Evolutionary conservation across 2,329 filamentous ascomycete species (phyloP).

Genomic region (Penicillium concentricum): DNA sequence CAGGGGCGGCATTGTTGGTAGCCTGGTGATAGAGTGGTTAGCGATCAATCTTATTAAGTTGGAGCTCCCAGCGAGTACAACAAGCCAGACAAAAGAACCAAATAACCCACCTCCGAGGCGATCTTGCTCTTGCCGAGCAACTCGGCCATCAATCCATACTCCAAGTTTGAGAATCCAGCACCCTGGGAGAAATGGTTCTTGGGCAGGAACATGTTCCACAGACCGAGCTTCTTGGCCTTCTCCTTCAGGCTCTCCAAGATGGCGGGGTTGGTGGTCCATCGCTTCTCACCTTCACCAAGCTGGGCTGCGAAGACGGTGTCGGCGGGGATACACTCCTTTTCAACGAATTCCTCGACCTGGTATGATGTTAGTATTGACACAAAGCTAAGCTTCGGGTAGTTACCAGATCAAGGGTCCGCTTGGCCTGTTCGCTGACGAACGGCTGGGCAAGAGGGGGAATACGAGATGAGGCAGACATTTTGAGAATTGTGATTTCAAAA

Average conservation of each 20-base stretch:
- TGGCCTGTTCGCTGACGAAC: slow-evolving; percentile 79
- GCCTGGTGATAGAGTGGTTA: slow-evolving; percentile 47
- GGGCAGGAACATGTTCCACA: slow-evolving; percentile 99
- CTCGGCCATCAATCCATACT: slow-evolving; percentile 98
- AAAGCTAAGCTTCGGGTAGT: slow-evolving; percentile 10
- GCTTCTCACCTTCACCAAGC: slow-evolving; percentile 69
- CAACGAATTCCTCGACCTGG: slow-evolving; percentile 88
- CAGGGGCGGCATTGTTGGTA: slow-evolving; percentile 84
- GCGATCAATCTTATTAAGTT: background rate
- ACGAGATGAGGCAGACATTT: slow-evolving; percentile 52
- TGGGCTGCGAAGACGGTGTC: slow-evolving; percentile 79
- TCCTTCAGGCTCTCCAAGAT: slow-evolving; percentile 87
- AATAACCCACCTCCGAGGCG: slow-evolving; percentile 64
- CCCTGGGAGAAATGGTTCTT: slow-evolving; percentile 95
- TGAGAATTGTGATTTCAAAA: slow-evolving; percentile 1
- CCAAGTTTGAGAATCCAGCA: slow-evolving; percentile 89
- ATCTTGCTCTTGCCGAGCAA: slow-evolving; percentile 81
- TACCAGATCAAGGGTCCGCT: slow-evolving; percentile 76
- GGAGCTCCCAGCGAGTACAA: background rate
- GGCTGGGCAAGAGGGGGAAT: slow-evolving; percentile 60
- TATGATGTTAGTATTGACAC: background rate
- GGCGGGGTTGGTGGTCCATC: slow-evolving; percentile 77
- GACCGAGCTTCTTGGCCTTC: slow-evolving; percentile 75
- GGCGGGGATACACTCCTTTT: slow-evolving; percentile 88
- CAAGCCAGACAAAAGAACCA: slow-evolving; percentile 1